phyloP scores from a whole-genome alignment of 2,329 filamentous ascomycete genomes.

The Cadophora luteo-olivacea region DNA sequence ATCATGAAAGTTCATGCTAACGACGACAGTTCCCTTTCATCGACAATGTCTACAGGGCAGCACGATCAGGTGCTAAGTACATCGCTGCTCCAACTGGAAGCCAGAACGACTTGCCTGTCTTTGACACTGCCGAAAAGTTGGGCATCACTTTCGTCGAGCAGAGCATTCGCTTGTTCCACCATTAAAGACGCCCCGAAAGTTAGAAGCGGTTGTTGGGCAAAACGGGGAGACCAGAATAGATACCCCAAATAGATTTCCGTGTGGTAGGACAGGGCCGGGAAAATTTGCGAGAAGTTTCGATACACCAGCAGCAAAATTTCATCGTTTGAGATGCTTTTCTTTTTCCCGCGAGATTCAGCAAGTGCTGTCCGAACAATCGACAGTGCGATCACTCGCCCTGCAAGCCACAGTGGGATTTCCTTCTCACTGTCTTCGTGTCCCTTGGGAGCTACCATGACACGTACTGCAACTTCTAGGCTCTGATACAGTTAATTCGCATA shows the following conservation, averaged over 20 bases:
- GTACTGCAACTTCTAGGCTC: too few relatives aligned
- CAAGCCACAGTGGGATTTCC: background rate
- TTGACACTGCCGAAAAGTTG: slow-evolving; percentile 89
- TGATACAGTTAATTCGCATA: too few relatives aligned
- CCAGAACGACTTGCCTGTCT: slow-evolving; percentile 82
- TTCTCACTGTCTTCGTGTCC: background rate
- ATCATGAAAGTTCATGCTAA: slow-evolving; percentile 19
- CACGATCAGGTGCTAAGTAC: slow-evolving; percentile 90
- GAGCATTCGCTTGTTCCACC: slow-evolving; percentile 91
- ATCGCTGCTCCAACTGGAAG: slow-evolving; percentile 92
- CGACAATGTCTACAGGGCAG: slow-evolving; percentile 94
- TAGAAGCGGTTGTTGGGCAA: slow-evolving; percentile 21
- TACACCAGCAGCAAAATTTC: background rate
- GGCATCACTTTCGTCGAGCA: slow-evolving; percentile 96
- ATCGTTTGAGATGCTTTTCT: background rate
- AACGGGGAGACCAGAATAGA: slow-evolving; percentile 38
- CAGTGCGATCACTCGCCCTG: background rate
- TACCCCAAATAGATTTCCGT: slow-evolving; percentile 32
- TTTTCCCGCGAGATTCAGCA: background rate
- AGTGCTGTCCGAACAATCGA: background rate
- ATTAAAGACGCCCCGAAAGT: slow-evolving; percentile 59
- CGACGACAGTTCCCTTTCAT: slow-evolving; percentile 87
- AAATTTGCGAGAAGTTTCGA: background rate
- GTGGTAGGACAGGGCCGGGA: background rate
- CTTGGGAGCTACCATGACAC: background rate